These are phyloP conservation scores for Basipetospora chlamydospora DNA, from an alignment of 2,329 filamentous ascomycete species.

Conservation along the genomic window DNA sequence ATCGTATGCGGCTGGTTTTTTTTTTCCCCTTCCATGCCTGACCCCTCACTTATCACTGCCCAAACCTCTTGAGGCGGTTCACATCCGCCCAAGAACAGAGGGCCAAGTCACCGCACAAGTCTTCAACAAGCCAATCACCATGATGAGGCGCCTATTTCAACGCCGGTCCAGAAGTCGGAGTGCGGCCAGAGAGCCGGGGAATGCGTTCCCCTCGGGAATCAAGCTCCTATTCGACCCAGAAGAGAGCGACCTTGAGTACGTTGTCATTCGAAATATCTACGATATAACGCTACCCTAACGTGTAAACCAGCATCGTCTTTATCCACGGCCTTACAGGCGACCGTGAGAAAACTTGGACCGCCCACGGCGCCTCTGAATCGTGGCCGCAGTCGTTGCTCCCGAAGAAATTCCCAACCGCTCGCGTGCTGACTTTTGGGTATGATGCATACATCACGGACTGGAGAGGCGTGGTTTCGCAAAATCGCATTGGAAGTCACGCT, in stretches of 20 bases:
- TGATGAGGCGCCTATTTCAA: no score
- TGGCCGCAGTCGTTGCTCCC: background rate
- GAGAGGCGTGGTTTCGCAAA: conserved; percentile 14
- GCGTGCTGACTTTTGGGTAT: conserved; percentile 8
- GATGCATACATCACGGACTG: conserved; percentile 15
- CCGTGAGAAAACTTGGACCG: conserved; percentile 48
- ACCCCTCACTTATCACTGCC: no score
- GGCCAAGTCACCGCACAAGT: no score
- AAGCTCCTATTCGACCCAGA: background rate
- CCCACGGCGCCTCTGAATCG: conserved; percentile 22
- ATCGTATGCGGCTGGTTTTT: no score
- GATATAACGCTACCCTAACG: background rate
- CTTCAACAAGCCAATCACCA: no score
- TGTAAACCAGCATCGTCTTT: conserved; percentile 43
- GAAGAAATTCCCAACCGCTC: background rate
- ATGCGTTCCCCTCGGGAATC: background rate
- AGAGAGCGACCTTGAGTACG: background rate
- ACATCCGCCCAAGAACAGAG: no score
- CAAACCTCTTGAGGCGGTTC: no score
- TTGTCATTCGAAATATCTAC: background rate
- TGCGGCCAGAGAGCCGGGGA: no score
- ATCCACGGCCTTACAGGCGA: conserved; percentile 58
- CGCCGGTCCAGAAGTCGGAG: no score
- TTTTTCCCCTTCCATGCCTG: no score
- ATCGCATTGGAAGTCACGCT: conserved; percentile 15